These are phyloP conservation scores for Linderniella brevidens DNA, from an alignment of 257 asterid genomes.

Conservation along the genomic window DNA sequence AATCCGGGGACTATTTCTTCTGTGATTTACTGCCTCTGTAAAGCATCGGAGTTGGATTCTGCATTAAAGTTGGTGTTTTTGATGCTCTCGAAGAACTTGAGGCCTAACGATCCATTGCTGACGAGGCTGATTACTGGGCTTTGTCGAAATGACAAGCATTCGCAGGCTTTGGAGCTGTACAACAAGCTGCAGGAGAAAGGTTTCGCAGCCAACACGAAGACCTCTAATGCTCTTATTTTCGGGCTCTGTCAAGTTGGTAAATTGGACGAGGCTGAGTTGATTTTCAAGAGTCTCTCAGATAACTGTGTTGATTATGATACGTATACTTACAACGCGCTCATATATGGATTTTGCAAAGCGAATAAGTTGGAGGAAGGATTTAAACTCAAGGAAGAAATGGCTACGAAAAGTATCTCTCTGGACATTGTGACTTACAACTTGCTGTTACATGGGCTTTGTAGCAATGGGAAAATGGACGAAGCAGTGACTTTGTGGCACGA, in stretches of 20 bases:
- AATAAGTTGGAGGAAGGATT: conserved; percentile 39
- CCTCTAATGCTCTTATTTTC: conserved; percentile 68
- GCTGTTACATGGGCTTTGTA: conserved; percentile 35
- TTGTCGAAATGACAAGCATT: conserved; percentile 45
- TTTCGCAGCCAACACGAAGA: conserved; percentile 33
- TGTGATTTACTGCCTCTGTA: conserved; percentile 34
- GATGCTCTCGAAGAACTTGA: conserved; percentile 39
- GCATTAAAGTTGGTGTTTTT: conserved; percentile 35
- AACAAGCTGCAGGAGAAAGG: conserved; percentile 35
- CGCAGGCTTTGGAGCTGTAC: conserved; percentile 54
- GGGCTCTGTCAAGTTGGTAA: conserved; percentile 55
- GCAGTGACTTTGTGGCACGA: conserved; percentile 72
- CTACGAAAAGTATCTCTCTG: conserved; percentile 31
- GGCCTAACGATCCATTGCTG: conserved; percentile 47
- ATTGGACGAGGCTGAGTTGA: conserved; percentile 30
- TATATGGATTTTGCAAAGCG: conserved; percentile 51
- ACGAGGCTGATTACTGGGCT: conserved; percentile 59
- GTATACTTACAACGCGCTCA: conserved; percentile 53
- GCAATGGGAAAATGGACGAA: conserved; percentile 45
- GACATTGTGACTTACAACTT: conserved; percentile 44
- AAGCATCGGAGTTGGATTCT: conserved; percentile 23
- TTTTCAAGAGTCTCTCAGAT: conserved; percentile 35
- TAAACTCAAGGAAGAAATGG: conserved; percentile 62
- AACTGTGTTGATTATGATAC: conserved; percentile 30
- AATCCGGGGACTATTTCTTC: conserved; percentile 33